Conservation (phyloP, 441 rosid genomes). For the Lagerstroemia fauriei region DNA sequence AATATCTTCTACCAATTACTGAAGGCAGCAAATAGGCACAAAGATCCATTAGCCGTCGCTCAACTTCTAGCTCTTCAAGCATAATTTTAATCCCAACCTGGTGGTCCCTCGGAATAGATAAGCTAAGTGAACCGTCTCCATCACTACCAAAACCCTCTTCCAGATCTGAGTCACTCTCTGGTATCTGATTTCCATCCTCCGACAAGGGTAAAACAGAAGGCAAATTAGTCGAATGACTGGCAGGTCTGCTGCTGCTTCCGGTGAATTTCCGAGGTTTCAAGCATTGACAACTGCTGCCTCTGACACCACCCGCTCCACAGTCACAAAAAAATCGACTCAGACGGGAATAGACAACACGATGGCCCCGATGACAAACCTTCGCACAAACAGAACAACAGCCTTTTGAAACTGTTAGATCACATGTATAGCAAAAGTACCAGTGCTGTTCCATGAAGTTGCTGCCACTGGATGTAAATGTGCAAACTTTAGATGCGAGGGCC, state of each 20-base stretch:
- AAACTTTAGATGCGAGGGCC: slow-evolving; percentile 92
- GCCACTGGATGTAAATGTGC: slow-evolving; percentile 99
- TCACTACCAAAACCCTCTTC: slow-evolving; percentile 73
- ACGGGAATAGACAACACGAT: slow-evolving; percentile 99
- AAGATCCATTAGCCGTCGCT: slow-evolving; percentile 71
- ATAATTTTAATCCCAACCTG: slow-evolving; percentile 62
- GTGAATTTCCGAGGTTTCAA: slow-evolving; percentile 94
- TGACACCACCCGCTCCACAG: slow-evolving; percentile 99
- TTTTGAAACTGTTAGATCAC: slow-evolving; percentile 96
- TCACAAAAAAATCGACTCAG: slow-evolving; percentile 98
- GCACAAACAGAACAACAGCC: slow-evolving; percentile 99
- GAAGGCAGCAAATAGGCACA: slow-evolving; percentile 78
- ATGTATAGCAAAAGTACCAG: slow-evolving; percentile 99
- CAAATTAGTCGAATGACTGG: slow-evolving; percentile 60
- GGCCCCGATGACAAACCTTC: slow-evolving; percentile 99
- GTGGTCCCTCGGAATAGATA: slow-evolving; percentile 77
- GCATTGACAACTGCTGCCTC: slow-evolving; percentile 98
- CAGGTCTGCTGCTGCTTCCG: slow-evolving; percentile 61
- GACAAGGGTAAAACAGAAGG: slow-evolving; percentile 79
- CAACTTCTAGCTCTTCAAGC: slow-evolving; percentile 86
- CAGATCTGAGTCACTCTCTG: slow-evolving; percentile 91
- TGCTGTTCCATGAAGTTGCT: slow-evolving; percentile 99
- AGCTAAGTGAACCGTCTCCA: slow-evolving; percentile 56
- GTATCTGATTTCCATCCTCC: slow-evolving; percentile 86
- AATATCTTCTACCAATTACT: slow-evolving; percentile 76